These are phyloP conservation scores for Pseudogymnoascus sp. DNA, from an alignment of 2,329 filamentous ascomycete species.

Conservation along the genomic window DNA sequence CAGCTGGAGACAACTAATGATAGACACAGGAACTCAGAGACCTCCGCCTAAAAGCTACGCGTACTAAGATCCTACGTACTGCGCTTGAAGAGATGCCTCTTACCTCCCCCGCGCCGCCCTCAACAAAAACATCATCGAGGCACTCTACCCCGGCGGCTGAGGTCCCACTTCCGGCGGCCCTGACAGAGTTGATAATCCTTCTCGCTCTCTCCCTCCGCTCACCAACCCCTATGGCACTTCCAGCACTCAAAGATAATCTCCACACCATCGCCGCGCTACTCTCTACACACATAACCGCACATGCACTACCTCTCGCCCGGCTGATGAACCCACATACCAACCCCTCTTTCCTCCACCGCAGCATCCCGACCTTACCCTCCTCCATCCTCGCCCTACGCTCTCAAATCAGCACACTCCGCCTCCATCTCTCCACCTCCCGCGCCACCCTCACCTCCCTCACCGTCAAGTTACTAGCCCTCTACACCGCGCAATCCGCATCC, in stretches of 20 bases:
- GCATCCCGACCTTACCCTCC: conserved; percentile 41
- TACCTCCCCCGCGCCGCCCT: conserved; percentile 21
- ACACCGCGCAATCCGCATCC: conserved; percentile 19
- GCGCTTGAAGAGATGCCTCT: conserved; percentile 41
- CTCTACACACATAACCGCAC: conserved; percentile 41
- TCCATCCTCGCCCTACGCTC: conserved; percentile 31
- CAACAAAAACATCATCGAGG: conserved; percentile 17
- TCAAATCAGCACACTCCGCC: conserved; percentile 34
- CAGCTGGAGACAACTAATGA: neutral
- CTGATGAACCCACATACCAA: conserved; percentile 40
- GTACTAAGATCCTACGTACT: conserved; percentile 41
- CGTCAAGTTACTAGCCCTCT: conserved; percentile 16
- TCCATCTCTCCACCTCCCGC: conserved; percentile 31
- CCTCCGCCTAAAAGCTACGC: conserved; percentile 41
- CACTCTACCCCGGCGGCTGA: conserved; percentile 10
- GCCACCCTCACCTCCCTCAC: conserved; percentile 28
- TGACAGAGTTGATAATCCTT: conserved; percentile 47
- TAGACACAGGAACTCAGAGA: conserved; percentile 40
- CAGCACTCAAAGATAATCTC: conserved; percentile 42
- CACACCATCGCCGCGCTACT: conserved; percentile 40
- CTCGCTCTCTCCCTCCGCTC: conserved; percentile 38
- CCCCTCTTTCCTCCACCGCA: conserved; percentile 48
- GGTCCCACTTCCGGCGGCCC: conserved; percentile 33
- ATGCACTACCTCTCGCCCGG: conserved; percentile 41
- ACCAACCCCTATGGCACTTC: conserved; percentile 32